Percentiles rank a stretch among this genome's conserved stretches.
These are phyloP conservation scores for Aureobasidium sp. DNA, from an alignment of 2,329 filamentous ascomycete species.

Conservation along the genomic window DNA sequence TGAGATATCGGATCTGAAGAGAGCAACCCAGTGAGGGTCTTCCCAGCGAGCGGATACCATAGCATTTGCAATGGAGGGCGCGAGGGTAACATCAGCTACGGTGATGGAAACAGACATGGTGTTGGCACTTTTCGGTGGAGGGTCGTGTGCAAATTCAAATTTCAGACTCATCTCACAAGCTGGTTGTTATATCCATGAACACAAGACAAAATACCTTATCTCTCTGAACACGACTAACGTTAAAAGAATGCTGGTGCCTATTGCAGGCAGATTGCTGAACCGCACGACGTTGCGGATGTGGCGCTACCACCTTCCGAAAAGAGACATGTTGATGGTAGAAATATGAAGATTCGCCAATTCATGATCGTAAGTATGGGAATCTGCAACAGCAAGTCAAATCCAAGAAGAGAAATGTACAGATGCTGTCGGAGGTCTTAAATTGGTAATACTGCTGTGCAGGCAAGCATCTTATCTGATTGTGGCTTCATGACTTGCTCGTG, in stretches of 20 bases:
- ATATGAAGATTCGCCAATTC: too few species aligned
- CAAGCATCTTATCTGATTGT: neutral
- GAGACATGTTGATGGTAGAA: neutral
- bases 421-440: neutral
- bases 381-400: neutral
- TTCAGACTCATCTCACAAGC: neutral
- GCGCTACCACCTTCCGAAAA: neutral
- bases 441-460: too few species aligned
- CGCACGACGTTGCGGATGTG: neutral
- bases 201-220: too few species aligned
- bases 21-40: neutral
- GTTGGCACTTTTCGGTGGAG: neutral
- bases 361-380: neutral
- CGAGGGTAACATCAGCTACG: neutral
- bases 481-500: neutral
- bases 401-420: too few species aligned
- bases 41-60: neutral
- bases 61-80: neutral
- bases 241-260: neutral
- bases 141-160: neutral
- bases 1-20: neutral
- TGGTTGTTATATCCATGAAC: too few species aligned
- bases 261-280: neutral
- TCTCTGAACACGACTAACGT: too few species aligned
- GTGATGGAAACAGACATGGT: neutral